Evolutionary conservation across 2,329 filamentous ascomycete species (phyloP).

Genomic region (Dichotomopilus funicola): DNA sequence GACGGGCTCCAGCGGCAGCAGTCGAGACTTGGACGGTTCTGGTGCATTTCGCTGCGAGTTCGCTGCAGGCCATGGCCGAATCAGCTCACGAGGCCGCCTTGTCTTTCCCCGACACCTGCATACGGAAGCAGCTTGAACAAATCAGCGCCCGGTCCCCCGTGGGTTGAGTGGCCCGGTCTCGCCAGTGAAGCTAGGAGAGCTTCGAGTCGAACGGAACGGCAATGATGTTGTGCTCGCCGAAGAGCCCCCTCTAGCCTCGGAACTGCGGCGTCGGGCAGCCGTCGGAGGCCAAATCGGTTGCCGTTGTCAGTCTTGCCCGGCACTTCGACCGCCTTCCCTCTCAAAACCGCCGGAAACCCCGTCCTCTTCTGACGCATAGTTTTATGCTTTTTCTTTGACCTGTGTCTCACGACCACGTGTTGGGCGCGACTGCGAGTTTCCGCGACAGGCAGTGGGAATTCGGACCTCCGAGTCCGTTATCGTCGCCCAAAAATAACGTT

Average conservation of each 20-base stretch:
- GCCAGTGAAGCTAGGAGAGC: neutral
- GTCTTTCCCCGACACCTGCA: neutral
- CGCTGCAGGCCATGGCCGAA: neutral
- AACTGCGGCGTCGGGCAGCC: too few relatives aligned
- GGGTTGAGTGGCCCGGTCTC: neutral
- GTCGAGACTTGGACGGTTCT: too few relatives aligned
- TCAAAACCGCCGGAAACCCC: neutral
- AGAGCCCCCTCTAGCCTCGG: too few relatives aligned
- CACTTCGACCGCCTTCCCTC: neutral
- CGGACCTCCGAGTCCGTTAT: too few relatives aligned
- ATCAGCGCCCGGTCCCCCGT: constrained; percentile 9
- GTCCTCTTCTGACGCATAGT: neutral
- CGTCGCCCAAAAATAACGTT: neutral
- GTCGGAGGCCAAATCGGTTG: too few relatives aligned
- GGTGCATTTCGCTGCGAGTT: neutral
- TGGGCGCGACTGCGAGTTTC: neutral
- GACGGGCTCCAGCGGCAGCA: too few relatives aligned
- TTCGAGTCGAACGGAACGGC: neutral
- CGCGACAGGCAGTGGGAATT: too few relatives aligned
- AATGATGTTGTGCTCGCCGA: neutral
- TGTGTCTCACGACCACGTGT: constrained; percentile 10
- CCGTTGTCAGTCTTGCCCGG: neutral
- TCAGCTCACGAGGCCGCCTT: neutral
- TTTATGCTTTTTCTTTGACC: neutral
- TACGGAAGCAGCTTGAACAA: constrained; percentile 13